Evolutionary conservation across 345 rosid genomes (phyloP), one percentile per base, ranked within the genome.

Genomic region (Clausena lansium): DNA sequence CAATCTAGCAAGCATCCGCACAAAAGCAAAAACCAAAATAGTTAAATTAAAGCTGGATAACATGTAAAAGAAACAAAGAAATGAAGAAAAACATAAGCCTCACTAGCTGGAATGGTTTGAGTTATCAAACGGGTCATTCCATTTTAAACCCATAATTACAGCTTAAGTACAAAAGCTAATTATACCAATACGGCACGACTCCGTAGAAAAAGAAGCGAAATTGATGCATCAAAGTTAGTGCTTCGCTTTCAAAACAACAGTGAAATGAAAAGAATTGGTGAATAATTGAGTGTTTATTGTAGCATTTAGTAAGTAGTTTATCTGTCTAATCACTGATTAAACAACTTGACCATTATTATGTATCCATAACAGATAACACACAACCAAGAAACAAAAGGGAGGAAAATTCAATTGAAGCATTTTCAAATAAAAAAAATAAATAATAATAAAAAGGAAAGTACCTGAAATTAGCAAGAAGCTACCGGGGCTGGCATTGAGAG

Each of bases 231-330:
- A 19, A 30, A 70, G 60, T 50, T 50, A 50, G 74, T 24, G 60
- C 11, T 8, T 50, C 32, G 39, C 73, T 47, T 28, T 70, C 39
- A 70, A 70, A 69, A 47, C 58, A 69, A 69, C 73, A 15, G 58
- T 47, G n/a, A 25, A 68, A 45, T 45, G 19, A 38, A 25, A 14
- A 38, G 6, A 67, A 38, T n/a, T n/a, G 52, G 4, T 24, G 57
- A 67, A 67, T 38, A 22, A 41, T 38, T 38, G 17, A 69, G 58
- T 27, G 58, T 45, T 68, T 41, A 25, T 41, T 27, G n/a, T 45
- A 41, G 20, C 13, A 68, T 68, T 64, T 17, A 41, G 57, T 9
- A 13, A 27, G 36, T 28, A 15, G 35, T 47, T 30, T 20, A 14
- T 32, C 24, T 1, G 68, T 64, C 68, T 69, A 69, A 67, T 38